Percentiles rank a stretch among this genome's conserved stretches.
Evolutionary conservation across 2,329 filamentous ascomycete species (phyloP).

Genomic region (Neoarthrinium moseri): DNA sequence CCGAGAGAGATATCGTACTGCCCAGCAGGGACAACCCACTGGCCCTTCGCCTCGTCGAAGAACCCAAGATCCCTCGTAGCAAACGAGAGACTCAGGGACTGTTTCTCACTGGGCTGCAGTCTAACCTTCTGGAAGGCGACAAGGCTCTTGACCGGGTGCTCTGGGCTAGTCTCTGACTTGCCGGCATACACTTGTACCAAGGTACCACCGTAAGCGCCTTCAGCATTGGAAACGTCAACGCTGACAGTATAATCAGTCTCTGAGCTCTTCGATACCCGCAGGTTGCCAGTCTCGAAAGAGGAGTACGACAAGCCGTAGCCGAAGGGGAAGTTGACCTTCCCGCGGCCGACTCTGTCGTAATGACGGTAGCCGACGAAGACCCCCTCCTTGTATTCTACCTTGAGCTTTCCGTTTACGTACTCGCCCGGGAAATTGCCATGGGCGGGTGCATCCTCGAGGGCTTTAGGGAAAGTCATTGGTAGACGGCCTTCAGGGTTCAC

Average conservation of each 20-base stretch:
- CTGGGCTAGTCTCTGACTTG: constrained; percentile 6
- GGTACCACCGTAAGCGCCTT: constrained; percentile 44
- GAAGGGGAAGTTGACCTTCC: constrained; percentile 63
- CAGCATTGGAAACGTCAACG: constrained; percentile 59
- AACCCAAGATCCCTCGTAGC: constrained; percentile 24
- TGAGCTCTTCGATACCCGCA: constrained; percentile 27
- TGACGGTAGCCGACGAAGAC: constrained; percentile 68
- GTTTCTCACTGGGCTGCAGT: constrained; percentile 18
- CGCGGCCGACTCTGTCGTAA: constrained; percentile 59
- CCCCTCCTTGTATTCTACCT: constrained; percentile 67
- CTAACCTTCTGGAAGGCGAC: constrained; percentile 28
- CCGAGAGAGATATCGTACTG: constrained; percentile 25
- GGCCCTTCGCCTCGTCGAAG: constrained; percentile 19
- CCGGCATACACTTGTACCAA: constrained; percentile 57
- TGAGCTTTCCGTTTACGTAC: constrained; percentile 41
- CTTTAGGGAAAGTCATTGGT: constrained; percentile 60
- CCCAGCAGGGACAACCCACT: constrained; percentile 26
- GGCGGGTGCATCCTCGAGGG: constrained; percentile 61
- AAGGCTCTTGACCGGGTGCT: constrained; percentile 27
- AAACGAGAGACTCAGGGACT: constrained; percentile 14
- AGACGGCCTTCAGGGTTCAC: constrained; percentile 65
- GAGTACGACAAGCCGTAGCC: constrained; percentile 63
- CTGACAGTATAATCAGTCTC: constrained; percentile 43
- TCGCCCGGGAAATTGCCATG: constrained; percentile 61
- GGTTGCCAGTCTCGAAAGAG: constrained; percentile 51